Percentiles rank a stretch among this genome's conserved stretches.
Conservation (phyloP, 805 yeast species). For the Yamadazyma sp. region DNA sequence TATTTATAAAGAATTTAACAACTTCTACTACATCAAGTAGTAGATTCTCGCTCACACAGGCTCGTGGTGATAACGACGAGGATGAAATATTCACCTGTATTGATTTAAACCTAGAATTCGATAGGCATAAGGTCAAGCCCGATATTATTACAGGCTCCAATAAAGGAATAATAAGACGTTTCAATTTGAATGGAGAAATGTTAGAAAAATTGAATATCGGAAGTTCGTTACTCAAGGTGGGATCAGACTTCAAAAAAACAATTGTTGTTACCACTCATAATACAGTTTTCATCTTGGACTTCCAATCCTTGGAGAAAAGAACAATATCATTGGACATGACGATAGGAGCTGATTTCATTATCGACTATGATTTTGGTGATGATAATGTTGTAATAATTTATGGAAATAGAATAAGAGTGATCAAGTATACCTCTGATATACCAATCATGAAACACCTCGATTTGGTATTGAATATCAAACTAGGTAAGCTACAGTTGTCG, state of each 20-base stretch:
- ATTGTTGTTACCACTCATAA: constrained; percentile 22
- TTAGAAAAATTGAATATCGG: constrained; percentile 12
- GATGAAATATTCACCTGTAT: constrained; percentile 16
- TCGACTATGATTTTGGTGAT: constrained; percentile 37
- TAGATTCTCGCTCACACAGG: constrained; percentile 21
- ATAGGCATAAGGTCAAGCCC: constrained; percentile 22
- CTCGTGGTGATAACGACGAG: constrained; percentile 14
- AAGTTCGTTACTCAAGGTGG: constrained; percentile 18
- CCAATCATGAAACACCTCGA: constrained; percentile 1
- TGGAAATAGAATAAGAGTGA: constrained; percentile 21
- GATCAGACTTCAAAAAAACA: constrained; percentile 27
- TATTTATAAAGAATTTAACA: constrained; percentile 33
- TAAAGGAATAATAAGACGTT: constrained; percentile 24
- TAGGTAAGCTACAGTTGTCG: constrained; percentile 14
- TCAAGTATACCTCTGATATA: constrained; percentile 19
- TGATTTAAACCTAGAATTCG: constrained; percentile 22
- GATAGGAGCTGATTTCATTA: constrained; percentile 8
- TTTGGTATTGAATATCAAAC: constrained; percentile 11
- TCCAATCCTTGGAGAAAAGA: constrained; percentile 11
- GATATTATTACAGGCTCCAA: constrained; percentile 29
- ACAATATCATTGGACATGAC: constrained; percentile 6
- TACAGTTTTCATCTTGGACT: constrained; percentile 21
- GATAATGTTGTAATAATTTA: constrained; percentile 26
- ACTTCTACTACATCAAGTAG: constrained; percentile 30
- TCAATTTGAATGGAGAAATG: constrained; percentile 26